Evolutionary conservation across 2,329 filamentous ascomycete genomes (phyloP).

Genomic region (Cladosporium sp.): DNA sequence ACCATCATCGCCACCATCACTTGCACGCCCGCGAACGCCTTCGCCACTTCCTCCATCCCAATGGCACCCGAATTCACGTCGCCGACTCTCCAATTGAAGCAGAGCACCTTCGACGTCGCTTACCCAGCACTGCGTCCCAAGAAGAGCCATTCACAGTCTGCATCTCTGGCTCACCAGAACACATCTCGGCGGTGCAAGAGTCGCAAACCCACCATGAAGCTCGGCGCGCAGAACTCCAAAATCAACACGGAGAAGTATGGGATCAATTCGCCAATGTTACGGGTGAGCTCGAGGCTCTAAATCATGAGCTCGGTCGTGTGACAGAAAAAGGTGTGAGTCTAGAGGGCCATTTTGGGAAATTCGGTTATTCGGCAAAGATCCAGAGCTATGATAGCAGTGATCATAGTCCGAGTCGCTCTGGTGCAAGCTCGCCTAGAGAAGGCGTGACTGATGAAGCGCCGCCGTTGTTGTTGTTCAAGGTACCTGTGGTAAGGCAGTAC

Average conservation of each 20-base stretch:
- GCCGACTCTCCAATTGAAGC: slow-evolving; percentile 53
- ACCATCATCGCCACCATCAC: slow-evolving; percentile 1
- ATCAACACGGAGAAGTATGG: slow-evolving; percentile 48
- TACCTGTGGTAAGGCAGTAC: slow-evolving; percentile 59
- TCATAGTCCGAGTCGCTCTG: slow-evolving; percentile 16
- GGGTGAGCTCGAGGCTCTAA: slow-evolving; percentile 49
- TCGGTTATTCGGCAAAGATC: slow-evolving; percentile 57
- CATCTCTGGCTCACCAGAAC: slow-evolving; percentile 53
- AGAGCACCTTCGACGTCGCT: slow-evolving; percentile 42
- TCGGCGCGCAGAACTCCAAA: slow-evolving; percentile 43
- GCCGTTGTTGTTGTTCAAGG: slow-evolving; percentile 54
- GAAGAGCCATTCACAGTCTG: slow-evolving; percentile 50
- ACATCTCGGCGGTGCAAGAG: slow-evolving; percentile 46
- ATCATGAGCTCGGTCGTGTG: slow-evolving; percentile 50
- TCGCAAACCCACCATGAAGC: slow-evolving; percentile 52
- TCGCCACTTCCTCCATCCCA: slow-evolving; percentile 51
- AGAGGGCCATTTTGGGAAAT: slow-evolving; percentile 59
- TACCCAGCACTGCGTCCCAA: slow-evolving; percentile 29
- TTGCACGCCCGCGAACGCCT: slow-evolving; percentile 29
- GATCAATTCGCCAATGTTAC: slow-evolving; percentile 55
- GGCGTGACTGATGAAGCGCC: slow-evolving; percentile 19
- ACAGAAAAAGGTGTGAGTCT: slow-evolving; percentile 51
- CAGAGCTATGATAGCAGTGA: slow-evolving; percentile 28
- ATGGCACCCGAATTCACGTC: slow-evolving; percentile 54
- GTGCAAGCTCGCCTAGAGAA: slow-evolving; percentile 18